Conservation (phyloP, 2,329 filamentous ascomycete genomes). For the Stachybotrys elegans region DNA sequence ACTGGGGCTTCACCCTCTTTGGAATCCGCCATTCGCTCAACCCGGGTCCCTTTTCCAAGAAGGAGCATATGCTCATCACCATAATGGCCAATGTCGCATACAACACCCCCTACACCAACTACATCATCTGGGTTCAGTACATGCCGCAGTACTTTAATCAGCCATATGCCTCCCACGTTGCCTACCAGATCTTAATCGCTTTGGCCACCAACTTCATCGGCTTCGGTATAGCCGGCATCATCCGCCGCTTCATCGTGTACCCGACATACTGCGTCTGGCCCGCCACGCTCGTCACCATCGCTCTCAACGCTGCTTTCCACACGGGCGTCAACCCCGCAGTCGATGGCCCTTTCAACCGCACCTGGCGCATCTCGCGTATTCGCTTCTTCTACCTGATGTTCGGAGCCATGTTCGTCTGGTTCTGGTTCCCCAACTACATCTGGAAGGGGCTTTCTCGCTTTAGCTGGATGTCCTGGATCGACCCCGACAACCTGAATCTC, state of each 20-base stretch:
- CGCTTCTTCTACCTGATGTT: slow-evolving; percentile 48
- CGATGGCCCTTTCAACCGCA: slow-evolving; percentile 35
- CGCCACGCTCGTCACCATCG: slow-evolving; percentile 48
- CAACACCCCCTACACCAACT: slow-evolving; percentile 48
- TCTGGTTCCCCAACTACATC: slow-evolving; percentile 54
- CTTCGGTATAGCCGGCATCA: slow-evolving; percentile 54
- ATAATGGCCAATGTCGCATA: slow-evolving; percentile 58
- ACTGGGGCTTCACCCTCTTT: slow-evolving; percentile 41
- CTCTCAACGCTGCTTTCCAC: slow-evolving; percentile 50
- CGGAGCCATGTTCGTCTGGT: slow-evolving; percentile 50
- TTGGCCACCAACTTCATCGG: slow-evolving; percentile 54
- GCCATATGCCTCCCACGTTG: slow-evolving; percentile 44
- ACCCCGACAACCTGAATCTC: slow-evolving; percentile 37
- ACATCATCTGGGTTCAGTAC: slow-evolving; percentile 50
- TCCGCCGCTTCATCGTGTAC: slow-evolving; percentile 49
- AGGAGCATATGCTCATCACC: slow-evolving; percentile 57
- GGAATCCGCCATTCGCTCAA: slow-evolving; percentile 45
- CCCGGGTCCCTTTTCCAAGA: slow-evolving; percentile 52
- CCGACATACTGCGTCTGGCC: slow-evolving; percentile 55
- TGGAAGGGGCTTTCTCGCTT: slow-evolving; percentile 48
- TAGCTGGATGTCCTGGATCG: slow-evolving; percentile 54
- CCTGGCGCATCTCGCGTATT: slow-evolving; percentile 43
- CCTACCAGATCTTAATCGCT: slow-evolving; percentile 51
- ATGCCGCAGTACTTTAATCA: slow-evolving; percentile 51
- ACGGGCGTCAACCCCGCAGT: slow-evolving; percentile 34